A percentile compares a stretch with the other conserved stretches of the same genome.
Conservation (phyloP, 768 basidiomycete genomes). For the Macrolepiota dolichaula region DNA sequence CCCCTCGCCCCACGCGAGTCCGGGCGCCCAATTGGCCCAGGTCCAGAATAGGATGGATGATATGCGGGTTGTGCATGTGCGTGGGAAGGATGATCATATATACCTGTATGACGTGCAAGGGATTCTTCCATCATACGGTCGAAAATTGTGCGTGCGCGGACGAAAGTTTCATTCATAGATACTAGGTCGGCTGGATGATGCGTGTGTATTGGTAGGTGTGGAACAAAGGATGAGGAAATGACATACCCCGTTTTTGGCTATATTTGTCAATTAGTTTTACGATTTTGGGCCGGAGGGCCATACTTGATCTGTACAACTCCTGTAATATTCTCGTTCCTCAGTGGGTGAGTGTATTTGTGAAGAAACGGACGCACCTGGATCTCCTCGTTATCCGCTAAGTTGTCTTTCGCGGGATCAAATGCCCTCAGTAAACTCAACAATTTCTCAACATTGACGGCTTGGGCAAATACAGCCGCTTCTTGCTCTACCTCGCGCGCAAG, state of each 20-base stretch:
- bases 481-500: constrained; percentile 79
- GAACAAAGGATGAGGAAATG: background rate
- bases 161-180: constrained; percentile 88
- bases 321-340: constrained; percentile 25
- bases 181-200: constrained; percentile 75
- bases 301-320: constrained; percentile 88
- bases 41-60: background rate
- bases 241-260: constrained; percentile 78
- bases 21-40: constrained; percentile 15
- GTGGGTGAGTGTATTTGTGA: background rate
- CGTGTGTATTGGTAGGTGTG: constrained; percentile 22
- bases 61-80: constrained; percentile 14
- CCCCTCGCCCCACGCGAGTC: constrained; percentile 7
- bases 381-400: constrained; percentile 88
- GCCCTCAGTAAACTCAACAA: constrained; percentile 70
- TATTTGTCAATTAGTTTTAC: constrained; percentile 97
- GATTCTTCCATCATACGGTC: constrained; percentile 94
- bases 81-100: constrained; percentile 43
- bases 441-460: constrained; percentile 82
- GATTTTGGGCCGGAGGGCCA: constrained; percentile 90
- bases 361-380: constrained; percentile 53
- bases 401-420: constrained; percentile 74
- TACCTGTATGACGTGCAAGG: constrained; percentile 67
- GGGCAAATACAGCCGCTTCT: constrained; percentile 85
- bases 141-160: constrained; percentile 84